A percentile compares a stretch with the other conserved stretches of the same genome.
Evolutionary conservation across 768 basidiomycete genomes (phyloP).

Genomic region (Lentinula detonsa): DNA sequence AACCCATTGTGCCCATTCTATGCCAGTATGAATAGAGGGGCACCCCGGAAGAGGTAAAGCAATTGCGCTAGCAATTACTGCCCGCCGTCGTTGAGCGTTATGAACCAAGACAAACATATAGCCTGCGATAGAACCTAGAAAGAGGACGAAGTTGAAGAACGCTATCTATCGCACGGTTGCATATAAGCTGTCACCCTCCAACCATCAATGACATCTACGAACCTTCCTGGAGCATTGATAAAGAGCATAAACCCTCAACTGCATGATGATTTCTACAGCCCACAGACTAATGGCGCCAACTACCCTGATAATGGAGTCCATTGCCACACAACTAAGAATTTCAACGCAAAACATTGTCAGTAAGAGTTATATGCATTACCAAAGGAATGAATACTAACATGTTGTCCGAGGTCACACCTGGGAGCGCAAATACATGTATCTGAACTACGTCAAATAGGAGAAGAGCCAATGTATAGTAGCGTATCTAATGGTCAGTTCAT

Average conservation of each 20-base stretch:
- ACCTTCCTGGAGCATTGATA: slow-evolving; percentile 32
- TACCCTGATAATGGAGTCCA: slow-evolving; percentile 37
- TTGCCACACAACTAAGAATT: slow-evolving; percentile 31
- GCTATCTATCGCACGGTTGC: slow-evolving; percentile 22
- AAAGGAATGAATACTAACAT: slow-evolving; percentile 20
- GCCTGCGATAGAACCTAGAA: slow-evolving; percentile 30
- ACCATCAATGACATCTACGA: too few species aligned
- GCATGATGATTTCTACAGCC: slow-evolving; percentile 47
- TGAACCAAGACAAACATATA: slow-evolving; percentile 36
- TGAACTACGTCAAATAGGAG: slow-evolving; percentile 38
- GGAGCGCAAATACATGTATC: slow-evolving; percentile 36
- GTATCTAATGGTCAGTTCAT: neutral
- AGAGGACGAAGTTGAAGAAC: slow-evolving; percentile 30
- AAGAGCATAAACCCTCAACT: slow-evolving; percentile 38
- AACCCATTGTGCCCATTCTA: slow-evolving; percentile 40
- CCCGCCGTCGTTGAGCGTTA: slow-evolving; percentile 27
- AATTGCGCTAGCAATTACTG: slow-evolving; percentile 28
- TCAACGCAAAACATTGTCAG: neutral
- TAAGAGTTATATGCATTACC: neutral
- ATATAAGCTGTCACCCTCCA: too few species aligned
- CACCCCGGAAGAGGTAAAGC: slow-evolving; percentile 35
- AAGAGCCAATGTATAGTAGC: slow-evolving; percentile 41
- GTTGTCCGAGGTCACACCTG: slow-evolving; percentile 27
- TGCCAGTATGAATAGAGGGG: slow-evolving; percentile 32
- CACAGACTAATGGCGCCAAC: slow-evolving; percentile 39